These are phyloP conservation scores for Incumbomyces delicatus DNA, from an alignment of 2,329 filamentous ascomycete species.

Conservation along the genomic window DNA sequence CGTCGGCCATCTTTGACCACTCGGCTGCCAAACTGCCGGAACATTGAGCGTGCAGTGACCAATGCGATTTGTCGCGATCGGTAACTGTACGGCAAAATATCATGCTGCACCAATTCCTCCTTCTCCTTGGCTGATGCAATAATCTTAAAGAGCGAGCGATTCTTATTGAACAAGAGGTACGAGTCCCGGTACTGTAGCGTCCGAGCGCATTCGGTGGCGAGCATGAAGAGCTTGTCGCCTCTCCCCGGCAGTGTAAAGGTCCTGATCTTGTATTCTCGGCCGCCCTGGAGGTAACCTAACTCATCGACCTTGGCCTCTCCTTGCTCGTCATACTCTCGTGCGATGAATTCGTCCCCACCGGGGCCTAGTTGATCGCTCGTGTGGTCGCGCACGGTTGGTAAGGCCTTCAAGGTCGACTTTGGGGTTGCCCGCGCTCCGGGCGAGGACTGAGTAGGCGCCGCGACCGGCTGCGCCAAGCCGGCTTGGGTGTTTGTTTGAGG, in stretches of 20 bases:
- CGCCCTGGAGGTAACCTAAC: constrained; percentile 71
- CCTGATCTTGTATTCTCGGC: constrained; percentile 80
- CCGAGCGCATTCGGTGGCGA: constrained; percentile 91
- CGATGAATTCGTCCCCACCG: constrained; percentile 87
- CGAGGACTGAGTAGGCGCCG: constrained; percentile 50
- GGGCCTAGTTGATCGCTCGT: constrained; percentile 89
- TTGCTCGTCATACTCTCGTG: constrained; percentile 82
- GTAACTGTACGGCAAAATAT: constrained; percentile 94
- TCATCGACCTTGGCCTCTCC: constrained; percentile 88
- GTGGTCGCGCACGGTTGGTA: constrained; percentile 92
- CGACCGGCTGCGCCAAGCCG: constrained; percentile 19
- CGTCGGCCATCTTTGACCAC: constrained; percentile 82
- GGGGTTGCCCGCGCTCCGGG: constrained; percentile 36
- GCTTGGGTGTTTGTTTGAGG: constrained; percentile 32
- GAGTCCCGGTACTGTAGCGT: constrained; percentile 91
- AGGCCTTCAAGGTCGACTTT: constrained; percentile 64
- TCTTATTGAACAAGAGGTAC: constrained; percentile 98
- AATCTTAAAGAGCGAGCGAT: constrained; percentile 92
- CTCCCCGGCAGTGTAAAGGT: constrained; percentile 88
- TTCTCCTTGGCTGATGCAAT: constrained; percentile 94
- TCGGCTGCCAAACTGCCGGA: constrained; percentile 91
- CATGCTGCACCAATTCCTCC: constrained; percentile 88
- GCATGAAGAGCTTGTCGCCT: constrained; percentile 93
- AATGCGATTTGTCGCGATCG: constrained; percentile 97
- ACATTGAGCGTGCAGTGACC: constrained; percentile 96